Evolutionary conservation across 2,329 filamentous ascomycete species (phyloP).

Genomic region (Cladophialophora psammophila): DNA sequence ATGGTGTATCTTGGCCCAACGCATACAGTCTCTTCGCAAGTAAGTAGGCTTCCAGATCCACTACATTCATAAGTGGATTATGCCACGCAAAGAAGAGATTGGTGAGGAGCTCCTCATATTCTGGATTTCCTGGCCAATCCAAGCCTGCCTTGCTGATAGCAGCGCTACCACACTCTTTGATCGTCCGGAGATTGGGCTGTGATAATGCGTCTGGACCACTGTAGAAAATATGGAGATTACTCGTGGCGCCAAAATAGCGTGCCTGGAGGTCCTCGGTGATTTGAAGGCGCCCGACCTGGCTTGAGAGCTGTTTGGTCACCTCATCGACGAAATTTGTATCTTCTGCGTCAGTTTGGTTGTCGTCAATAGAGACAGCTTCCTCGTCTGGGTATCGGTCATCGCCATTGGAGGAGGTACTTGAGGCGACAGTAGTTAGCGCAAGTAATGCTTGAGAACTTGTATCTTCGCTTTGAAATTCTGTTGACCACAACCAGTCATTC

Average conservation of each 20-base stretch:
- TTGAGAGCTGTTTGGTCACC: conserved; percentile 54
- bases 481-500: too few relatives aligned
- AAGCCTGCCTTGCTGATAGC: conserved; percentile 46
- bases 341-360: too few relatives aligned
- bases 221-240: conserved; percentile 54
- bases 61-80: conserved; percentile 55
- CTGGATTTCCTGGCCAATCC: conserved; percentile 50
- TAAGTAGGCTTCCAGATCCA: conserved; percentile 53
- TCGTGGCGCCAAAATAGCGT: conserved; percentile 55
- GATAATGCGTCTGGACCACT: conserved; percentile 47
- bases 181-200: conserved; percentile 26
- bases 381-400: too few relatives aligned
- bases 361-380: too few relatives aligned
- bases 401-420: too few relatives aligned
- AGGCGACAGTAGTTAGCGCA: too few relatives aligned
- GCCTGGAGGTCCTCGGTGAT: conserved; percentile 53
- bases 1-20: conserved; percentile 46
- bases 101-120: conserved; percentile 54
- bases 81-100: conserved; percentile 59
- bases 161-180: neutral
- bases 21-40: conserved; percentile 7
- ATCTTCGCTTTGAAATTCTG: too few relatives aligned
- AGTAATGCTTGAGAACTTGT: too few relatives aligned
- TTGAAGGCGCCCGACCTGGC: conserved; percentile 55
- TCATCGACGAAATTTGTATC: too few relatives aligned